These are phyloP conservation scores for Chrysanthemum seticuspe DNA, from an alignment of 129 eudicot species.

Conservation along the genomic window DNA sequence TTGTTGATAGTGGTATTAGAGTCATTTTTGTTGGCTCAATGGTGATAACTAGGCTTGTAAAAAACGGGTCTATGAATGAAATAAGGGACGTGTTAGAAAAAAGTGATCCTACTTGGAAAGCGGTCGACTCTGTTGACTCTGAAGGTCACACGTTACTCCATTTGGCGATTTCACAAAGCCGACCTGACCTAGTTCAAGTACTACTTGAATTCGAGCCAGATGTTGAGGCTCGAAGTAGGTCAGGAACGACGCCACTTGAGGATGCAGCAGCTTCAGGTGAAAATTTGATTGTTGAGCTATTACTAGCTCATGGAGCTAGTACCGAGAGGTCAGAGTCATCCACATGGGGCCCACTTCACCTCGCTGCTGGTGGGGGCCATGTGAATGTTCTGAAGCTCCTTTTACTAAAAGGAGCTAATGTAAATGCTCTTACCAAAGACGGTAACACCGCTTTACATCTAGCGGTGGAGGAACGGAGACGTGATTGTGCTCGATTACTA, in stretches of 20 bases:
- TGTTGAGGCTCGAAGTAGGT: conserved; percentile 44
- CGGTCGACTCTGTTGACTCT: conserved; percentile 55
- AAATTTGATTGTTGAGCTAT: conserved; percentile 61
- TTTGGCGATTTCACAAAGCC: conserved; percentile 52
- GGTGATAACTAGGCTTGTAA: conserved; percentile 58
- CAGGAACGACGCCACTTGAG: conserved; percentile 67
- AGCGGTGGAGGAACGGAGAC: conserved; percentile 63
- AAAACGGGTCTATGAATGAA: conserved; percentile 51
- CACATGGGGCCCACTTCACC: conserved; percentile 65
- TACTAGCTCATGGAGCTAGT: conserved; percentile 55
- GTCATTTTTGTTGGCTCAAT: conserved; percentile 76
- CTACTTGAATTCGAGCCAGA: conserved; percentile 70
- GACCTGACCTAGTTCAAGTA: conserved; percentile 70
- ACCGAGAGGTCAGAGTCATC: conserved; percentile 51
- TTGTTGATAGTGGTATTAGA: conserved; percentile 64
- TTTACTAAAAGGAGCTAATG: conserved; percentile 48
- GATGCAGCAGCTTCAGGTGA: conserved; percentile 64
- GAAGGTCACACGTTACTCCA: conserved; percentile 75
- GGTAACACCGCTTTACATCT: conserved; percentile 70
- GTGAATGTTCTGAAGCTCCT: conserved; percentile 59
- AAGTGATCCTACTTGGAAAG: conserved; percentile 56
- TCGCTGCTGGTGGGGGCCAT: conserved; percentile 61
- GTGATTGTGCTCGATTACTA: conserved; percentile 57
- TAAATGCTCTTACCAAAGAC: conserved; percentile 52
- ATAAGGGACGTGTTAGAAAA: conserved; percentile 67